A percentile compares a stretch with the other conserved stretches of the same genome.
Conservation (phyloP, 208 protist genomes). For the Crithidia sp. region DNA sequence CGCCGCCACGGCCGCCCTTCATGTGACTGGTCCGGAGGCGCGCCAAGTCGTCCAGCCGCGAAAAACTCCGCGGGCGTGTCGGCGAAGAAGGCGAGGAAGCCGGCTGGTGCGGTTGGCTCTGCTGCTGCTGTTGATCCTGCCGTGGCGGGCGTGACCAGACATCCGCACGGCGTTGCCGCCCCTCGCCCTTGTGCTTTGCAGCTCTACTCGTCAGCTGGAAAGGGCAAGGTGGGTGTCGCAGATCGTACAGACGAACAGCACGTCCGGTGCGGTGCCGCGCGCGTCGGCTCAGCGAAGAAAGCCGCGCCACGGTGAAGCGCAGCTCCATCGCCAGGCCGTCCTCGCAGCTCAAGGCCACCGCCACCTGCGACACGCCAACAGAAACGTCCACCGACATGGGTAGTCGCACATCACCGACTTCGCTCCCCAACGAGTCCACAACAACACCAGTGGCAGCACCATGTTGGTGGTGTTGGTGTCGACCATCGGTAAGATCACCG, state of each 20-base stretch:
- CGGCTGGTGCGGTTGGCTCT: background rate
- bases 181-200: background rate
- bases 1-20: too few relatives aligned
- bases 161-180: background rate
- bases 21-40: background rate
- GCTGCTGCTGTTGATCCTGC: background rate
- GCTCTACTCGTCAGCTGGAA: background rate
- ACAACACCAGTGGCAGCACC: background rate
- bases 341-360: constrained; percentile 61
- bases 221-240: constrained; percentile 5
- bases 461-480: background rate
- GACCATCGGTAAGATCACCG: background rate
- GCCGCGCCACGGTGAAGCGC: constrained; percentile 35
- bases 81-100: constrained; percentile 14
- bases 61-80: background rate
- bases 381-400: constrained; percentile 72
- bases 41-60: background rate
- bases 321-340: constrained; percentile 81
- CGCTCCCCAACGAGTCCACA: background rate
- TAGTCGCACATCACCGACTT: constrained; percentile 31
- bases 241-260: constrained; percentile 16
- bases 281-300: constrained; percentile 20
- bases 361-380: constrained; percentile 39
- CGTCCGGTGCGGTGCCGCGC: constrained; percentile 13
- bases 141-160: background rate